phyloP scores from a whole-genome alignment of 345 rosid species.

The Cochlearia excelsa region DNA sequence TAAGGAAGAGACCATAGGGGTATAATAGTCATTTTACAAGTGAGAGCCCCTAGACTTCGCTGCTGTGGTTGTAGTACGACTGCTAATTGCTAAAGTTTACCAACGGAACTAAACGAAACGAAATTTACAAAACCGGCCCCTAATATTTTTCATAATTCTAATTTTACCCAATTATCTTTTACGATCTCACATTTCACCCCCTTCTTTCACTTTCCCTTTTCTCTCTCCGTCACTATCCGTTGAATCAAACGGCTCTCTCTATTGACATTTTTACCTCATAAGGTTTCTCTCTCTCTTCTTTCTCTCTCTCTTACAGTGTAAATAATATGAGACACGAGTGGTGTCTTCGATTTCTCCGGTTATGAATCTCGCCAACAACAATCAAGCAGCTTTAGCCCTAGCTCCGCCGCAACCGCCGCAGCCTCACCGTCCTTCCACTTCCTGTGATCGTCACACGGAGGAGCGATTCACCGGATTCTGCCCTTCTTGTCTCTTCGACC shows the following conservation, averaged over 20 bases:
- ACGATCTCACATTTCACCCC: conserved; percentile 3
- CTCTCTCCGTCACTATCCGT: conserved; percentile 50
- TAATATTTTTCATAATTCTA: conserved; percentile 27
- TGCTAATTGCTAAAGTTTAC: conserved; percentile 34
- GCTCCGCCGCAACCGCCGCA: conserved; percentile 73
- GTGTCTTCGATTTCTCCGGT: conserved; percentile 51
- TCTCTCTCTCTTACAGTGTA: conserved; percentile 14
- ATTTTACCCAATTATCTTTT: conserved; percentile 22
- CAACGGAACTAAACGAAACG: background rate
- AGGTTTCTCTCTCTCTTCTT: background rate
- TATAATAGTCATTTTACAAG: conserved; percentile 28
- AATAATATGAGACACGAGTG: conserved; percentile 65
- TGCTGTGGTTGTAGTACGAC: conserved; percentile 28
- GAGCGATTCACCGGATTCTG: conserved; percentile 91
- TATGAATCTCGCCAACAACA: conserved; percentile 84
- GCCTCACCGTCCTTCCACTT: conserved; percentile 81
- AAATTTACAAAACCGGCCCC: background rate
- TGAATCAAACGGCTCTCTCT: conserved; percentile 60
- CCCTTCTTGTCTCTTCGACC: conserved; percentile 96
- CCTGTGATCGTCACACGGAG: conserved; percentile 85
- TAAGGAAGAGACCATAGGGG: conserved; percentile 20
- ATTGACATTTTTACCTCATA: conserved; percentile 1
- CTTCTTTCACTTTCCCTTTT: background rate
- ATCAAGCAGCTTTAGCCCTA: conserved; percentile 41
- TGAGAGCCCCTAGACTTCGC: conserved; percentile 23